Conservation (phyloP, 495 filamentous ascomycete species). For the Rhypophila decipiens region DNA sequence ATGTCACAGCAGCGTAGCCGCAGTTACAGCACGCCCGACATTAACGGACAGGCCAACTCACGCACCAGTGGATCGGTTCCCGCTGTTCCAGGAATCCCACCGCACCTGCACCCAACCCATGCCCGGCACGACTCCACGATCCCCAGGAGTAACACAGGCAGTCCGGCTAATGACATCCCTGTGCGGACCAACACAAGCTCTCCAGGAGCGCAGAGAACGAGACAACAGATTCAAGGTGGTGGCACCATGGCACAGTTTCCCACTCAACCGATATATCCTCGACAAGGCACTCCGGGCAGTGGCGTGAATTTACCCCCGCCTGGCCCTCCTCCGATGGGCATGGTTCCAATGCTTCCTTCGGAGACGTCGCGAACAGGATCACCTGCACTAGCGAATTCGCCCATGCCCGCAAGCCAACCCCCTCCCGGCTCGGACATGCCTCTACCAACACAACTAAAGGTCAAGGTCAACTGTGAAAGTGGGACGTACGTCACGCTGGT, state of each 20-base stretch:
- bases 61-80: slow-evolving; percentile 36
- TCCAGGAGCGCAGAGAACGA: slow-evolving; percentile 39
- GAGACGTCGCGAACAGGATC: slow-evolving; percentile 19
- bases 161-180: slow-evolving; percentile 45
- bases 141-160: slow-evolving; percentile 47
- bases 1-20: slow-evolving; percentile 53
- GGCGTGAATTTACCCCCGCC: slow-evolving; percentile 23
- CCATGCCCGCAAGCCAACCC: slow-evolving; percentile 24
- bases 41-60: slow-evolving; percentile 40
- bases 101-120: slow-evolving; percentile 47
- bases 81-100: slow-evolving; percentile 51
- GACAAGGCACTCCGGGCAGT: slow-evolving; percentile 35
- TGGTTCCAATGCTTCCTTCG: slow-evolving; percentile 23
- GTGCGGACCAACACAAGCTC: slow-evolving; percentile 47
- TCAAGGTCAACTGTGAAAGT: slow-evolving; percentile 82
- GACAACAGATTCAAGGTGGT: slow-evolving; percentile 22
- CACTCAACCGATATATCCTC: slow-evolving; percentile 37
- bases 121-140: slow-evolving; percentile 43
- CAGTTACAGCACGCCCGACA: slow-evolving; percentile 59
- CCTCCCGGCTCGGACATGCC: slow-evolving; percentile 44
- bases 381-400: slow-evolving; percentile 27
- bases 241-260: slow-evolving; percentile 43
- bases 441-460: slow-evolving; percentile 79
- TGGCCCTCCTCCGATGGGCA: slow-evolving; percentile 22
- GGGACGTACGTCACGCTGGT: slow-evolving; percentile 83